Base-by-base conservation (phyloP, 2,329 filamentous ascomycete species). In the Sporothrix curviconia region DNA sequence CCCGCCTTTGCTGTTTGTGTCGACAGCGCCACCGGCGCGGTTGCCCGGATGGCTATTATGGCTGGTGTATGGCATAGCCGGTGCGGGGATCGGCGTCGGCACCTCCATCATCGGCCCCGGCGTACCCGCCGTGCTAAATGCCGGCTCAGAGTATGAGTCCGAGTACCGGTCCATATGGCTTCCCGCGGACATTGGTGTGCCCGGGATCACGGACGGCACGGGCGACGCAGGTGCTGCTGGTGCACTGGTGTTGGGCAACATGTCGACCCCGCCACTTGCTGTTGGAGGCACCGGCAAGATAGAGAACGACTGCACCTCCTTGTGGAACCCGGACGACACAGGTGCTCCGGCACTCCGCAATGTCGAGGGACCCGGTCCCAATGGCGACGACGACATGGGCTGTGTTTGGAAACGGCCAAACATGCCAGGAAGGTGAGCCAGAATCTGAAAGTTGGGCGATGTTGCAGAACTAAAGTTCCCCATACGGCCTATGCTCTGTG, bases 401-500 rank as follows among this genome's bases (percentile, higher is more conserved):
- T 32, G 25, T 60, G 47, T 52, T 61, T 59, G 53, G 65, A 61
- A 79, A 74, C 36, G 63, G 59, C 56, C 66, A 59, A 80, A 75
- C 34, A 49, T 47, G 2, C 74, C 74, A 0, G 79, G 79, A 6
- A 82, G 74, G 66, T 79, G 68, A 7, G 74, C 65, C 24, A 83
- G 65, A 1, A 75, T 58, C 53, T 70, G 70, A 64, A 78, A 72
- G 55, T 78, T n/a, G 71, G 19, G 74, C 62, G 7, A 22, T 34
- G 0, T 68, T 66, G 55, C 74, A 81, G n/a, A n/a, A n/a, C n/a
- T n/a, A n/a, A n/a, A n/a, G 24, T 69, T 69, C 28, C 72, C 68
- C 22, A 80, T 65, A 36, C 67, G 67, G 17, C 69, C 61, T 11
- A 72, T 72, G 14, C 36, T 42, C 19, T 36, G 37, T 3, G 15